Conservation (phyloP, 2,329 filamentous ascomycete genomes). For the Trichoderma sp. region DNA sequence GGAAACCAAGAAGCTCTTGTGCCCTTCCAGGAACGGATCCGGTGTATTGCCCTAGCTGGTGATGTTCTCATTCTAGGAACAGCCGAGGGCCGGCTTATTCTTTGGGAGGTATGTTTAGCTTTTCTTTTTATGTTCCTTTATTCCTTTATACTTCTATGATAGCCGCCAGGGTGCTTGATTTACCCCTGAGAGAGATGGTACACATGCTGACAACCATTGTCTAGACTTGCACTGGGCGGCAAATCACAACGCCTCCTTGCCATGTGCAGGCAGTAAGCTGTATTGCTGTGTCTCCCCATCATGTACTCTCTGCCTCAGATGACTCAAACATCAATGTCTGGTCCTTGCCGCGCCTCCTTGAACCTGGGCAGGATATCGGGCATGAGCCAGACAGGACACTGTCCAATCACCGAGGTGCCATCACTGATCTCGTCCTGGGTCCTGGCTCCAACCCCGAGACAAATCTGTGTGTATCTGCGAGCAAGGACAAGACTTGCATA, state of each 20-base stretch:
- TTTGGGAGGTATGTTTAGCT: conserved; percentile 75
- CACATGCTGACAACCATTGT: conserved; percentile 23
- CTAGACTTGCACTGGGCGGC: conserved; percentile 72
- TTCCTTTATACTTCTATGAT: background rate
- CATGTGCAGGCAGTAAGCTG: conserved; percentile 80
- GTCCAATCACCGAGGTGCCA: conserved; percentile 70
- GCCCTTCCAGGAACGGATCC: conserved; percentile 83
- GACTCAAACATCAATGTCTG: conserved; percentile 93
- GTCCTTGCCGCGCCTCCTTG: conserved; percentile 73
- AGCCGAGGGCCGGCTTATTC: conserved; percentile 76
- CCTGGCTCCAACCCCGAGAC: conserved; percentile 65
- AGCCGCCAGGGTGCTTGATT: background rate
- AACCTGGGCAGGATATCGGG: conserved; percentile 51
- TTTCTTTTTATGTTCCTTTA: conserved; percentile 23
- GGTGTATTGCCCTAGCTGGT: conserved; percentile 68
- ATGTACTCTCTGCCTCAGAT: conserved; percentile 73
- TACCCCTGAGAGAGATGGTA: background rate
- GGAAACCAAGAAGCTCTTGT: conserved; percentile 86
- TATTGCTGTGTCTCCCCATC: conserved; percentile 67
- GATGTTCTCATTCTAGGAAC: conserved; percentile 78
- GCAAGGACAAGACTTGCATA: conserved; percentile 83
- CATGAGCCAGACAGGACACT: conserved; percentile 74
- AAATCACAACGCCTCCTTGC: conserved; percentile 70
- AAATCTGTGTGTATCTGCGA: conserved; percentile 80
- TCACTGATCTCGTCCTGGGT: conserved; percentile 62